Base-by-base conservation (phyloP, 768 basidiomycete species). In the Pleurotus sapidus region DNA sequence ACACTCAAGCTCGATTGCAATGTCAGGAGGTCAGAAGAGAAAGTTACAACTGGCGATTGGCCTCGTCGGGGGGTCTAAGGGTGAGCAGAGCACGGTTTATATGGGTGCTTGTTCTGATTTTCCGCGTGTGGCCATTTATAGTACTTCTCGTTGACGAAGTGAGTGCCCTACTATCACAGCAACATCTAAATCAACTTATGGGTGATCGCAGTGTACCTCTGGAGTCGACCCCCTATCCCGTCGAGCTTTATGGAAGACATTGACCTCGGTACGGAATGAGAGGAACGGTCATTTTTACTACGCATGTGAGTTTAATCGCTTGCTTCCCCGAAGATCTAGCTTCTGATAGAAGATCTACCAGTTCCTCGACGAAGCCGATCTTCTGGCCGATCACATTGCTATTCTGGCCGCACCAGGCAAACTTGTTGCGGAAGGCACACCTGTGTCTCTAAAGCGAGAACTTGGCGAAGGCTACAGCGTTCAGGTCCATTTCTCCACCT, bases 1-100 rank as follows among this genome's bases (percentile, higher is more conserved):
- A 9, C 73, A 86, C 60, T 75, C 83, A 12, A 86, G 87, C 62
- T 84, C 89, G 1, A 73, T 74, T 53, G 86, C 83, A 1, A 76
- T 93, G 37, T 86, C 84, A 47, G 91, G 91, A 1, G 91, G 91
- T 6, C 90, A 93, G 73, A 92, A 91, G 73, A 69, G 91, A 64
- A 92, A 92, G 70, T 71, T 93, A 23, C 91, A 93, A 63, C 74
- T 92, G n/a, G 91, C 91, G 0, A 86, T 90, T 62, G 90, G 90
- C 9, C 73, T 93, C 9, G 74, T 91, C 23, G 89, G 89, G 4
- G 89, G 89, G 1, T 90, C 89, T 0, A 84, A 82, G 64, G 83
- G 85, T 87, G 61, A 53, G 82, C 27, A 8, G 27, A 30, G 27
- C 9, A 8, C 9, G 27, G 27, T 8, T 30, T 30, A 34, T 34